These are phyloP conservation scores for Alliaria petiolata DNA, from an alignment of 345 rosid genomes.

Conservation along the genomic window DNA sequence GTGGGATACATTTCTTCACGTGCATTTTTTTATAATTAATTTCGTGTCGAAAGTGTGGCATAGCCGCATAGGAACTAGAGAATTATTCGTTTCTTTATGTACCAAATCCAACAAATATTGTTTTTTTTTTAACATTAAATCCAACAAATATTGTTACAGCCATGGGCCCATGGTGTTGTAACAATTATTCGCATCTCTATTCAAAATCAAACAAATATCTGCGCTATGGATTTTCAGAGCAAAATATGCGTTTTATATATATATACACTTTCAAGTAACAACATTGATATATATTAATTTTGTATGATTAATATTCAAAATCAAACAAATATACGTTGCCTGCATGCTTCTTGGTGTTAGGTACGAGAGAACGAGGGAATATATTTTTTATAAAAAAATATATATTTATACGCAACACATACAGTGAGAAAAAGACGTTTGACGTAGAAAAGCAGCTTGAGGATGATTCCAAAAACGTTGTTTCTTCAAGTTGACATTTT, in stretches of 20 bases:
- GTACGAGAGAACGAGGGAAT: slow-evolving; percentile 15
- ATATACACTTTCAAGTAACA: too few relatives aligned
- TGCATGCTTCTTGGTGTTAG: slow-evolving; percentile 26
- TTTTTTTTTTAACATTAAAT: too few relatives aligned
- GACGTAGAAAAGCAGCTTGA: slow-evolving; percentile 28
- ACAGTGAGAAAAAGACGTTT: slow-evolving; percentile 24
- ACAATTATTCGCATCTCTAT: too few relatives aligned
- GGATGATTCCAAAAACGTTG: slow-evolving; percentile 24
- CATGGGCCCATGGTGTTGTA: not conserved
- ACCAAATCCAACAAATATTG: slow-evolving; percentile 7
- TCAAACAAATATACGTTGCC: too few relatives aligned
- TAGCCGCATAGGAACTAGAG: not conserved
- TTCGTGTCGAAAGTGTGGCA: not conserved
- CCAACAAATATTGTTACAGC: too few relatives aligned
- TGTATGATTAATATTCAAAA: too few relatives aligned
- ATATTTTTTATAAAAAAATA: not conserved
- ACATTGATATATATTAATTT: too few relatives aligned
- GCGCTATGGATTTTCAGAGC: too few relatives aligned
- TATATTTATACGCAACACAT: not conserved
- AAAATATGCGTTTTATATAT: too few relatives aligned
- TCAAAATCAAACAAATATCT: too few relatives aligned
- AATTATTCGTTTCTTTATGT: slow-evolving; percentile 13
- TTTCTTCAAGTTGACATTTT: slow-evolving; percentile 37
- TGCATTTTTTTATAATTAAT: not conserved
- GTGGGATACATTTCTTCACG: slow-evolving; percentile 20